Evolutionary conservation across 495 filamentous ascomycete species (phyloP), one percentile per base, ranked within the genome.

Genomic region (Bombardia bombarda): DNA sequence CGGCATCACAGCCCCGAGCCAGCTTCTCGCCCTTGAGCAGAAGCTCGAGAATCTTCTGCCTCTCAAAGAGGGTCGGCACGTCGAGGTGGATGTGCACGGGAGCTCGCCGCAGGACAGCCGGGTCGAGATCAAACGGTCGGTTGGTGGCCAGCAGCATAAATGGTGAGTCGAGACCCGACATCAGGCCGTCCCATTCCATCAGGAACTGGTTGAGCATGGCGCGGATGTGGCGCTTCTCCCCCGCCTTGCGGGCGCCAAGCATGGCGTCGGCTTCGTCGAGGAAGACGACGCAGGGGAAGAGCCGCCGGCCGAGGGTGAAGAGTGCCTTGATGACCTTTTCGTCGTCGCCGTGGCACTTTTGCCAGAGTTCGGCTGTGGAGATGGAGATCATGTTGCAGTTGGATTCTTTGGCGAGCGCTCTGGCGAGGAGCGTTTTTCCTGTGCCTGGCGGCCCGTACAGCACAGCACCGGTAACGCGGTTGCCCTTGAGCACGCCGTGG

Each of bases 381-480:
- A 50, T 31, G 24, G 12, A 12, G 0, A 58, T 28, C 42, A 58
- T 47, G 31, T 41, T 52, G 39, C 6, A 42, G 1, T 26, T 24
- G 6, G 42, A 35, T 9, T 48, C 16, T 12, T 43, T 44, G 36
- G 50, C 50, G 25, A 58, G 1, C 1, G 13, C 54, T 17, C 45
- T 36, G 2, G 45, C 47, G 1, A 57, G 38, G 6, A 50, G 69
- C 0, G 89, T 95, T 66, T 96, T 96, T 53, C 90, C 90, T 9
- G 90, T 96, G 57, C 90, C 90, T 0, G 90, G 89, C 7, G 83
- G 86, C 65, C 90, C 90, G 62, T 93, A 95, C 16, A 96, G 80
- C 52, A 95, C 89, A 39, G 93, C 88, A 72, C 90, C 90, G 69
- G 94, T 93, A n/a, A 52, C 25, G 3, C 18, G 23, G 41, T 21